Evolutionary conservation across 106 monocot species (phyloP), one percentile per base, ranked within the genome.

Genomic region (Phalaenopsis aphrodite): DNA sequence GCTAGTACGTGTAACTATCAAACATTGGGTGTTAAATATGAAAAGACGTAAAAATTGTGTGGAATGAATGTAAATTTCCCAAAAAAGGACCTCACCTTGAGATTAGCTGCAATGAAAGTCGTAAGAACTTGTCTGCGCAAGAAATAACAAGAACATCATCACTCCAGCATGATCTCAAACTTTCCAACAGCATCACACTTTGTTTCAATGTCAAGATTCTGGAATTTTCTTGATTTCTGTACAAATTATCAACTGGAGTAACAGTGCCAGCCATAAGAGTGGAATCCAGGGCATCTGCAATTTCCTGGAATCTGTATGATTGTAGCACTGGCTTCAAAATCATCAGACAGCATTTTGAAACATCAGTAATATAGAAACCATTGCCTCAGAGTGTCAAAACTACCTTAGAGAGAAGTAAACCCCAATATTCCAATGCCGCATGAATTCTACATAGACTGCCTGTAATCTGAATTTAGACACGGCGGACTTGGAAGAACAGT

Each of bases 351-450:
- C 23, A 76, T 52, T 76, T 49, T 43, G 42, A 49, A 76, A 39
- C 16, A 43, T 42, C 43, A 42, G 8, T 21, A 18, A 41, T 18
- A 18, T 48, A 76, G 5, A 76, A 12, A 0, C 30, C 23, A 23
- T 11, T 23, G 49, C 23, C 42, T 39, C 56, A 5, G 10, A 10
- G 17, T 41, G 5, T 46, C 12, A 42, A 76, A 80, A 19, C 30
- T 90, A 98, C 97, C 94, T 92, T 23, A 94, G 76, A 74, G 94
- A 90, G 85, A 94, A 98, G 83, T 94, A 98, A 42, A 94, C 97
- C 45, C 89, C 97, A 87, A 94, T 85, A 76, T 98, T 94, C 97
- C 97, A 98, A 79, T 91, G 86, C 15, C 86, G 86, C 90, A 94
- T 88, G 83, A 91, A 98, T 49, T 98, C 94, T 15, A 24, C 56